Evolutionary conservation across 768 basidiomycete genomes (phyloP), one percentile per base, ranked within the genome.

Genomic region (Ramaria sp.): DNA sequence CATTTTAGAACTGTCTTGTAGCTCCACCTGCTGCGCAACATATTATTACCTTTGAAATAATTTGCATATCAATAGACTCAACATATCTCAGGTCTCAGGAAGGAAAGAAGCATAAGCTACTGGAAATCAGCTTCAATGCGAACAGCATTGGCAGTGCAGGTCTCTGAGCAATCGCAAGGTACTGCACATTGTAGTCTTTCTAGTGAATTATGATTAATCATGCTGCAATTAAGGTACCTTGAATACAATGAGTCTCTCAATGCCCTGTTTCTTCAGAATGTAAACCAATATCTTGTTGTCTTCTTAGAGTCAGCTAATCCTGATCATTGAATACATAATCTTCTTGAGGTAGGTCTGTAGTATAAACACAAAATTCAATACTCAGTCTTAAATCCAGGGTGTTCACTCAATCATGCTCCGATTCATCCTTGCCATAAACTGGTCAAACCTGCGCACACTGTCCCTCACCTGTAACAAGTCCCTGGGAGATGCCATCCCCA

Each of bases 211-310:
- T 15, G 13, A 13, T 18, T 5, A 32, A 50, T 37, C 12, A 28
- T 39, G 3, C n/a, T 20, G n/a, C 24, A 16, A 5, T 32, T 47
- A 13, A 61, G 67, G 37, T 84, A 80, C 62, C 56, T 85, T 30
- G 66, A 65, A 47, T 66, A 67, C 8, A 83, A 82, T 59, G 58
- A 54, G 0, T 60, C 67, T 22, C 61, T 85, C 39, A 71, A 69
- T 59, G 72, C 73, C 43, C 61, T 85, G 12, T 76, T 76, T 58
- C 68, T 85, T 34, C 79, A 78, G 60, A 76, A 78, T 52, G 83
- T 85, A 58, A 61, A 78, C 69, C 8, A 12, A 34, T 30, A 48
- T 48, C 28, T 15, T 24, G 9, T 30, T 20, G 27, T 25, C 10
- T 27, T n/a, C 24, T 20, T 20, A 32, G 45, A 15, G 25, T n/a